Conservation (phyloP, 306 rosid genomes). For the Vigna angularis region DNA sequence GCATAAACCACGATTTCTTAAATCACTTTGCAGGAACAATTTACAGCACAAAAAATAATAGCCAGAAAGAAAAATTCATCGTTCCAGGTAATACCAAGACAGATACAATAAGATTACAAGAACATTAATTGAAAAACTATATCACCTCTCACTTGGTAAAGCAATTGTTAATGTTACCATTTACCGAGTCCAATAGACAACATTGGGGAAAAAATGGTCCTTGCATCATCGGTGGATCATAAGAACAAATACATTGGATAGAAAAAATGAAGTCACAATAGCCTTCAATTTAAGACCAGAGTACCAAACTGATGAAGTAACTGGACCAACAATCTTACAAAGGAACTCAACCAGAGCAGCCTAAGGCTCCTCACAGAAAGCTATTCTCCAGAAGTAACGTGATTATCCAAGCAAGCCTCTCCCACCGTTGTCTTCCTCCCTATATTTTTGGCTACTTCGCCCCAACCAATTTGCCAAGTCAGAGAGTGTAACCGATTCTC, state of each 20-base stretch:
- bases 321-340: neutral
- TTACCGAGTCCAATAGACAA: conserved; percentile 23
- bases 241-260: conserved; percentile 13
- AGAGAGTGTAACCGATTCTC: neutral
- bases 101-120: neutral
- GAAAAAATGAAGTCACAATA: neutral
- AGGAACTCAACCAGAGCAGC: neutral
- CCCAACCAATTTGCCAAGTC: conserved; percentile 2
- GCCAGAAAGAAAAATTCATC: neutral
- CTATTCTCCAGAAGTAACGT: neutral
- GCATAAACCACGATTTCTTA: conserved; percentile 13
- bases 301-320: neutral
- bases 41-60: conserved; percentile 16
- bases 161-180: neutral
- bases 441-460: neutral
- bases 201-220: neutral
- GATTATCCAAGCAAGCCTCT: neutral
- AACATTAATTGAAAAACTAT: neutral
- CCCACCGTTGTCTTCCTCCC: neutral
- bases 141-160: neutral
- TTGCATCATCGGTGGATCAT: conserved; percentile 6
- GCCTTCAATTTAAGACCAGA: conserved; percentile 18
- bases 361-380: neutral
- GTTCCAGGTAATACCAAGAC: conserved; percentile 22
- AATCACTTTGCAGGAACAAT: neutral